A percentile compares a stretch with the other conserved stretches of the same genome.
Conservation (phyloP, 441 rosid genomes). For the Euphorbia corollata region DNA sequence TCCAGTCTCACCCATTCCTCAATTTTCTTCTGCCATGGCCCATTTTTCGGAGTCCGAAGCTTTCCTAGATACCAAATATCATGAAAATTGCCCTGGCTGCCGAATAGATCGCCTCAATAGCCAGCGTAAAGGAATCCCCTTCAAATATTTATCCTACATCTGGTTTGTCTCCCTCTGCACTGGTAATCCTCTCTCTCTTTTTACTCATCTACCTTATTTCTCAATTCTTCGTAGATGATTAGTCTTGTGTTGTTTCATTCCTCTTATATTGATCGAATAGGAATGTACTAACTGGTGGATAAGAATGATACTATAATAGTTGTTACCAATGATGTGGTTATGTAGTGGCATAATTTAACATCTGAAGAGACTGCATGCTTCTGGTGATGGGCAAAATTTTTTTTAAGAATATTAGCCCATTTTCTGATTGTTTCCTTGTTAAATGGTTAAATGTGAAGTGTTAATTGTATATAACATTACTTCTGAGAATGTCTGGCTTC, state of each 20-base stretch:
- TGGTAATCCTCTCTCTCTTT: conserved; percentile 17
- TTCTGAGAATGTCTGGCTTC: neutral
- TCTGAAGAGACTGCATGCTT: neutral
- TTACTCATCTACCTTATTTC: neutral
- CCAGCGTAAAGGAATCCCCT: conserved; percentile 19
- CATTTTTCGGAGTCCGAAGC: neutral
- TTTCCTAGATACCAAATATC: conserved; percentile 15
- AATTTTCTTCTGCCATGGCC: neutral
- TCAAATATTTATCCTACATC: conserved; percentile 26
- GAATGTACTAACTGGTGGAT: neutral
- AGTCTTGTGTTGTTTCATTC: no score
- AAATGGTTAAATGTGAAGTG: neutral
- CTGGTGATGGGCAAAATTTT: no score
- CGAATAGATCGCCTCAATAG: conserved; percentile 23
- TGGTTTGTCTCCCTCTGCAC: conserved; percentile 35
- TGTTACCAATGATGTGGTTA: no score
- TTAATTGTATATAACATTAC: neutral
- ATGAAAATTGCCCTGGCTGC: conserved; percentile 34
- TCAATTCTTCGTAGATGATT: no score
- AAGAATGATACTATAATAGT: no score
- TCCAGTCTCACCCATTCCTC: neutral
- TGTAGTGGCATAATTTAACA: neutral
- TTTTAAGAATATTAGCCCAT: no score
- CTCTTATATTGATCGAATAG: neutral
- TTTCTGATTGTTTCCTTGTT: neutral